Base-by-base conservation (phyloP, 1,139 yeast genomes). In the Lodderomyces theae region DNA sequence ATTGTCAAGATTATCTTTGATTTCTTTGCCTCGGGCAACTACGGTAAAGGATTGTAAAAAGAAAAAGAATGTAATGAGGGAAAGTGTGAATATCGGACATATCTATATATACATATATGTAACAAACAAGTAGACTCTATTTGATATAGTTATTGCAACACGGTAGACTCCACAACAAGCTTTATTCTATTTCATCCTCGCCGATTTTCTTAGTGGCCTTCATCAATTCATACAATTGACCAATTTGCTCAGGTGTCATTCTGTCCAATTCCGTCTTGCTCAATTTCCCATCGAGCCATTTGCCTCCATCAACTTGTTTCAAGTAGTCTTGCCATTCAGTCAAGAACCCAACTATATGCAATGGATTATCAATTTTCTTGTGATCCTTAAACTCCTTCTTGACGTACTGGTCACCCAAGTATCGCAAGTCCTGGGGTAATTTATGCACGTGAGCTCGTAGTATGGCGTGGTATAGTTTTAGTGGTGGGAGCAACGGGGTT, bases 291-390 rank as follows among this genome's bases (percentile, higher is more conserved):
- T 73, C 70, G 57, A 74, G 66, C 97, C 97, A 92, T 33, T 73
- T 69, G 2, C 86, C 94, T 12, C 87, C 86, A 35, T 82, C 81
- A 28, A 92, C 74, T 57, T 74, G 69, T 42, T 78, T 77, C 44
- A 87, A 74, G 55, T 92, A 92, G 52, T 87, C 90, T 57, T 92
- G 98, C 98, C 98, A 92, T 49, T 88, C 84, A 1, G 95, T 80
- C 48, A 92, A 72, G 54, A 92, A 92, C 10, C 97, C 97, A 8
- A 94, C 90, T 26, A 92, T 88, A 57, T 90, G 96, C 29, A 89
- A 71, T 1, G 98, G 97, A 59, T 92, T 89, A 51, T 89, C 96
- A 11, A 83, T 75, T 38, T 69, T 64, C 48, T 80, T 78, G 63
- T 94, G 98, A n/a, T 92, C 84, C 51, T 80, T 80, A 68, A 92